phyloP scores from a whole-genome alignment of 2,329 filamentous ascomycete genomes.

The Falciphora oryzae region DNA sequence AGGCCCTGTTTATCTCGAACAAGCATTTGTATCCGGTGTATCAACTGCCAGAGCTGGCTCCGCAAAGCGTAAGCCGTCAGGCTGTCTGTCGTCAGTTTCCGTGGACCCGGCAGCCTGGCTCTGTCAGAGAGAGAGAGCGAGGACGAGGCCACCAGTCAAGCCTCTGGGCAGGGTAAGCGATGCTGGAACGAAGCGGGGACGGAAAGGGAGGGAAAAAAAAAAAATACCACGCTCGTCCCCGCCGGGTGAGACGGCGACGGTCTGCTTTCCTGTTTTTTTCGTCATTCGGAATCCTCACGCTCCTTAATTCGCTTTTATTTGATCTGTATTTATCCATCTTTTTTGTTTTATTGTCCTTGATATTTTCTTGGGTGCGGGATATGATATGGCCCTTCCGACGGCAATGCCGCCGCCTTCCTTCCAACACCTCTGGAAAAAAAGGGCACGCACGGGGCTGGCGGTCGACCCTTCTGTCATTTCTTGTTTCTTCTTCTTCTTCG shows the following conservation, averaged over 20 bases:
- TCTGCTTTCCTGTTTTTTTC: no score
- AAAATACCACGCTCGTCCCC: no score
- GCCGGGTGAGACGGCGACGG: no score
- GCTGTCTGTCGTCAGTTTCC: not conserved
- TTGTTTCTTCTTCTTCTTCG: not conserved
- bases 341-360: not conserved
- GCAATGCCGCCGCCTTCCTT: not conserved
- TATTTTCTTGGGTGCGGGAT: not conserved
- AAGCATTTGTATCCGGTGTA: not conserved
- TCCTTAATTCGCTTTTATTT: not conserved
- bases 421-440: not conserved
- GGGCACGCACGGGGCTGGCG: not conserved
- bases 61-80: not conserved
- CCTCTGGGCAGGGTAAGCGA: not conserved
- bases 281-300: not conserved
- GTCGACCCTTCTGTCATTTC: not conserved
- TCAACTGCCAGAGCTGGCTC: not conserved
- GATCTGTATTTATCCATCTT: not conserved
- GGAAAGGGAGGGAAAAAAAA: not conserved
- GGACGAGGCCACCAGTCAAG: not conserved
- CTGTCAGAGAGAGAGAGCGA: not conserved
- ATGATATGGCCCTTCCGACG: not conserved
- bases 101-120: not conserved
- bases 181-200: not conserved
- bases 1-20: not conserved